A percentile compares a stretch with the other conserved stretches of the same genome.
Conservation (phyloP, 2,329 filamentous ascomycete species). For the Rhexocercosporidium sp. region DNA sequence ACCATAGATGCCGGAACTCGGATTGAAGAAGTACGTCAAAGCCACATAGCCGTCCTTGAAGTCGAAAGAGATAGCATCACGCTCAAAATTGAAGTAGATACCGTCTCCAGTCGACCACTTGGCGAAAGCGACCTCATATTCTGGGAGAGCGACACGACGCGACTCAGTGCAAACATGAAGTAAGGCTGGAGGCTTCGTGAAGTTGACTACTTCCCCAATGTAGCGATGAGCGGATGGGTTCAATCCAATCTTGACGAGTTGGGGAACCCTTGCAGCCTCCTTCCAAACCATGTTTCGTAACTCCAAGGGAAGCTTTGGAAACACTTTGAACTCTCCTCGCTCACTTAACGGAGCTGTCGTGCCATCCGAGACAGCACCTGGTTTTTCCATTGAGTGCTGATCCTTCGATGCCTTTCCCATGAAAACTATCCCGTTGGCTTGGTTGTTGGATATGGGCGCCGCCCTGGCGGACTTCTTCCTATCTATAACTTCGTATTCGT, state of each 20-base stretch:
- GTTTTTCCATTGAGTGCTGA: too few relatives aligned
- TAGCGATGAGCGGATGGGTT: too few relatives aligned
- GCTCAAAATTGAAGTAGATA: background rate
- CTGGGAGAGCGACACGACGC: background rate
- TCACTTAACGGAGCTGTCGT: background rate
- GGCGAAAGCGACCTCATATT: background rate
- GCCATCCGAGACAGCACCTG: too few relatives aligned
- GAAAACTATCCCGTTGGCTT: background rate
- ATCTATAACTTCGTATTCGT: background rate
- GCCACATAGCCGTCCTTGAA: too few relatives aligned
- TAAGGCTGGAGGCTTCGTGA: background rate
- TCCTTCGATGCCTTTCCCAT: background rate
- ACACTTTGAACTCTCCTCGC: background rate
- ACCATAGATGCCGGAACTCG: too few relatives aligned
- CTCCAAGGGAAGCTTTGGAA: background rate
- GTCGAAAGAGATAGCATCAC: background rate
- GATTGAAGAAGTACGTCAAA: too few relatives aligned
- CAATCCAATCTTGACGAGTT: background rate
- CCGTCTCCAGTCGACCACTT: background rate
- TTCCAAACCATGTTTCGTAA: background rate
- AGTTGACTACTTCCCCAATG: background rate
- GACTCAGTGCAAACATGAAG: background rate
- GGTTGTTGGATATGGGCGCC: background rate
- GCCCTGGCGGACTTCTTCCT: background rate
- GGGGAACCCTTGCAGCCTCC: background rate